These are phyloP conservation scores for Hypoxylon rickii DNA, from an alignment of 495 filamentous ascomycete species.

Conservation along the genomic window DNA sequence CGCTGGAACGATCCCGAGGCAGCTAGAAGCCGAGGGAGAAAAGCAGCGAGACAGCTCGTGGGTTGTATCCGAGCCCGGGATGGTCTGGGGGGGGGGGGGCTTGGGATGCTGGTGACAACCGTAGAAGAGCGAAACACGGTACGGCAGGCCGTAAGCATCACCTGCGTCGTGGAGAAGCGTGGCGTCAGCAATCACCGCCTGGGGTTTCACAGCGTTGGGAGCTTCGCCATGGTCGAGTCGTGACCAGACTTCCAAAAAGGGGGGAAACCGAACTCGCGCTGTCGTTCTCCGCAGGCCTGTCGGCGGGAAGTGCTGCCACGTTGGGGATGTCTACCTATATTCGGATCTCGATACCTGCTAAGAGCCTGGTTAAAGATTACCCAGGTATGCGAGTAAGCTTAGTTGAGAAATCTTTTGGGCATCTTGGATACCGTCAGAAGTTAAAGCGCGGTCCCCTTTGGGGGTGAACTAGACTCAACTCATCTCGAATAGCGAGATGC, in stretches of 20 bases:
- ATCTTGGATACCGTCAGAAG: conserved; percentile 11
- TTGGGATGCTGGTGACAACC: conserved; percentile 8
- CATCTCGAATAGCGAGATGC: conserved; percentile 3
- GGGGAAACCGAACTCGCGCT: no score
- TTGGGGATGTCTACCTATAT: no score
- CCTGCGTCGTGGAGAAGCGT: conserved; percentile 6
- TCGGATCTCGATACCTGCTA: no score
- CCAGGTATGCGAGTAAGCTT: conserved; percentile 19
- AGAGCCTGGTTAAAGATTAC: no score
- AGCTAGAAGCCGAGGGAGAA: no score
- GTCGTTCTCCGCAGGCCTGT: no score
- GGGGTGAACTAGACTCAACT: background rate
- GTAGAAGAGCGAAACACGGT: conserved; percentile 1
- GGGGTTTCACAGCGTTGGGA: conserved; percentile 22
- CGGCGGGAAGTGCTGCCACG: no score
- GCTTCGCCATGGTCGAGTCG: conserved; percentile 9
- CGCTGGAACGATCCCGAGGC: no score
- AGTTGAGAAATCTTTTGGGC: conserved; percentile 3
- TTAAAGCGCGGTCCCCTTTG: conserved; percentile 5
- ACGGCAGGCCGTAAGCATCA: conserved; percentile 12
- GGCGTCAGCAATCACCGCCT: conserved; percentile 24
- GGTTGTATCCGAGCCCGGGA: background rate
- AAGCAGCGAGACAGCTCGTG: background rate
- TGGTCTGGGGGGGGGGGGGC: background rate
- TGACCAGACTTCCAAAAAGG: conserved; percentile 7